Conservation (phyloP, 164 flowering plant species). For the Liquidambar formosana region DNA sequence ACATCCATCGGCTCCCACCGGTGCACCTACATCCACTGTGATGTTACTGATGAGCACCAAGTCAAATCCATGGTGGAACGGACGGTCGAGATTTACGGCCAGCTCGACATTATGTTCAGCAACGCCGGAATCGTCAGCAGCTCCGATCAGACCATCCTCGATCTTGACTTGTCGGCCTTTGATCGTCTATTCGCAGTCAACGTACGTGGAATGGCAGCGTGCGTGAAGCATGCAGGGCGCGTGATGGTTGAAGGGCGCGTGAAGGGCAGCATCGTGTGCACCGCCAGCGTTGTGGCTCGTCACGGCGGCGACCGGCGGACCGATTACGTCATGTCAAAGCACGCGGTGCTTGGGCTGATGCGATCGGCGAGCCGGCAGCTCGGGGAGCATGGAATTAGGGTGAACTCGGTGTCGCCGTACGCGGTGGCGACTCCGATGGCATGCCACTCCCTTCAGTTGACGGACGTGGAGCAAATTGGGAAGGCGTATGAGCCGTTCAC, state of each 20-base stretch:
- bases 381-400: conserved; percentile 46
- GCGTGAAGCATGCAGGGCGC: conserved; percentile 56
- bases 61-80: conserved; percentile 29
- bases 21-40: conserved; percentile 37
- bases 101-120: conserved; percentile 49
- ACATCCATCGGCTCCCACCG: conserved; percentile 28
- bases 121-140: conserved; percentile 32
- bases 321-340: conserved; percentile 52
- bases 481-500: neutral
- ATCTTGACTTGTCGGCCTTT: conserved; percentile 28
- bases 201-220: conserved; percentile 41
- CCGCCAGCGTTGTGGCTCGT: too few relatives aligned
- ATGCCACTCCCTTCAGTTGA: neutral
- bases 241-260: conserved; percentile 45
- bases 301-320: neutral
- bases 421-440: conserved; percentile 38
- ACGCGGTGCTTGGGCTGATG: conserved; percentile 54
- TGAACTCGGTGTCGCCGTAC: conserved; percentile 52
- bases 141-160: conserved; percentile 26
- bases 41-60: conserved; percentile 38
- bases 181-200: conserved; percentile 35
- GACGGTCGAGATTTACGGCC: conserved; percentile 30
- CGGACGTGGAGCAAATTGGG: conserved; percentile 25
- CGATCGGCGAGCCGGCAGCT: conserved; percentile 37
- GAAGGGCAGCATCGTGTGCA: conserved; percentile 48